phyloP scores from a whole-genome alignment of 2,329 filamentous ascomycete species.

The Elsinoe necatrix region DNA sequence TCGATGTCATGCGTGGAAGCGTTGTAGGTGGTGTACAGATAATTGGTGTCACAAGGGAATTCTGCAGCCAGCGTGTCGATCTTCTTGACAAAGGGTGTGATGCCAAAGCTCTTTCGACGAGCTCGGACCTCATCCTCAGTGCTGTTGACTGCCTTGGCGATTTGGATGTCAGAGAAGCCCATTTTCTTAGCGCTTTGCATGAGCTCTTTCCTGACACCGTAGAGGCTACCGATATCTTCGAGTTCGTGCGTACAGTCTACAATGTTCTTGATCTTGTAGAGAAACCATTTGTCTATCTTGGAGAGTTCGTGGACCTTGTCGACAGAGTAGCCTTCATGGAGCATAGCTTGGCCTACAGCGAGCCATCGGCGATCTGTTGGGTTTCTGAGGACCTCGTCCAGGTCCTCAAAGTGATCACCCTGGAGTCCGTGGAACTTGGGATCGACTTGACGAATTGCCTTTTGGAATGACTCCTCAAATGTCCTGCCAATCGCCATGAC shows the following conservation, averaged over 20 bases:
- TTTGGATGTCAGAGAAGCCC: conserved; percentile 95
- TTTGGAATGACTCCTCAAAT: conserved; percentile 98
- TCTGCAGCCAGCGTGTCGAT: conserved; percentile 97
- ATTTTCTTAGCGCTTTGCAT: conserved; percentile 91
- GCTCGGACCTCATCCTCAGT: conserved; percentile 86
- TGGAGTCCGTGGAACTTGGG: conserved; percentile 88
- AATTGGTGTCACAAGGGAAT: conserved; percentile 91
- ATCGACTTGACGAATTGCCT: conserved; percentile 95
- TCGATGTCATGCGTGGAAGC: conserved; percentile 85
- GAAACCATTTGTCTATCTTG: conserved; percentile 99
- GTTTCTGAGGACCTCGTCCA: conserved; percentile 83
- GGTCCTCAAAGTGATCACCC: conserved; percentile 85
- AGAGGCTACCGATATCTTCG: conserved; percentile 71
- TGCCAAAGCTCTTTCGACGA: conserved; percentile 73
- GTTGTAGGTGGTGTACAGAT: conserved; percentile 97
- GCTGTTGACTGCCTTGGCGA: conserved; percentile 73
- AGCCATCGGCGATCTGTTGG: conserved; percentile 96
- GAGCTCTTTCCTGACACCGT: conserved; percentile 78
- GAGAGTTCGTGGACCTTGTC: conserved; percentile 86
- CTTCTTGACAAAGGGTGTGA: conserved; percentile 94
- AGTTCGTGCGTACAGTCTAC: conserved; percentile 84
- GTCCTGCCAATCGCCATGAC: conserved; percentile 99
- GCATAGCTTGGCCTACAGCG: conserved; percentile 94
- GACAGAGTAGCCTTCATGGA: conserved; percentile 91
- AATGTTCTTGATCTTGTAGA: conserved; percentile 96